A percentile compares a stretch with the other conserved stretches of the same genome.
These are phyloP conservation scores for Cladosporium cucumerinum DNA, from an alignment of 2,329 filamentous ascomycete species.

Conservation along the genomic window DNA sequence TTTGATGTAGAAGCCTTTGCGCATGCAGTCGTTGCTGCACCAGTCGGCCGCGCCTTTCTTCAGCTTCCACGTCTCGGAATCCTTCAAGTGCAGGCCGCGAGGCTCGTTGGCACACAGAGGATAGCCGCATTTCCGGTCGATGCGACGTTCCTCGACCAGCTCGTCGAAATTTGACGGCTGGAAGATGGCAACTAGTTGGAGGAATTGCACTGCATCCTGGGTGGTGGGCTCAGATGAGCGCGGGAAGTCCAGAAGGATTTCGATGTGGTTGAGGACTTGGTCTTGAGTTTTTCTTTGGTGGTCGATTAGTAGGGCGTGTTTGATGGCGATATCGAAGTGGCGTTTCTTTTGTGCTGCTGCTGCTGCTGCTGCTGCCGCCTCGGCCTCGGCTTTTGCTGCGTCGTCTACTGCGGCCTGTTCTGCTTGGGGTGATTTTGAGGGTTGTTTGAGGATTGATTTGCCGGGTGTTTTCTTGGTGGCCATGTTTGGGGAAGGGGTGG, in stretches of 20 bases:
- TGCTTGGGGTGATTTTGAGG: slow-evolving; percentile 27
- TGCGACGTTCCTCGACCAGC: slow-evolving; percentile 83
- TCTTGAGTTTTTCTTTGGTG: slow-evolving; percentile 75
- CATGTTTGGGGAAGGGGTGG: slow-evolving; percentile 19
- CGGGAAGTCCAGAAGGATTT: slow-evolving; percentile 66
- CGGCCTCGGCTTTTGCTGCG: slow-evolving; percentile 29
- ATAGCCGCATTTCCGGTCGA: slow-evolving; percentile 79
- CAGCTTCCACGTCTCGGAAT: slow-evolving; percentile 60
- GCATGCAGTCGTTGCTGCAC: slow-evolving; percentile 78
- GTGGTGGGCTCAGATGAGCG: slow-evolving; percentile 48
- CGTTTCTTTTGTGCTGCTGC: slow-evolving; percentile 33
- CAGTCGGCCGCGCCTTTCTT: slow-evolving; percentile 75
- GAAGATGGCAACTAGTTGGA: slow-evolving; percentile 65
- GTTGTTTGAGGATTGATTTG: slow-evolving; percentile 47
- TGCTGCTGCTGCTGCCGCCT: slow-evolving; percentile 7
- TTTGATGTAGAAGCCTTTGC: slow-evolving; percentile 77
- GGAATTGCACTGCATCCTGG: slow-evolving; percentile 64
- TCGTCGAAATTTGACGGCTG: slow-evolving; percentile 87
- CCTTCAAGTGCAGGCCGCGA: slow-evolving; percentile 45
- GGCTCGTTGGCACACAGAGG: slow-evolving; percentile 69
- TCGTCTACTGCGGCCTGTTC: slow-evolving; percentile 23
- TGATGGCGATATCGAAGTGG: slow-evolving; percentile 65
- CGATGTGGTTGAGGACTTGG: slow-evolving; percentile 67
- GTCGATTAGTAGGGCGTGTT: slow-evolving; percentile 80
- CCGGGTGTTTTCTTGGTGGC: slow-evolving; percentile 32